These are phyloP conservation scores for Ascosphaera pollenicola DNA, from an alignment of 2,329 filamentous ascomycete species.

Conservation along the genomic window DNA sequence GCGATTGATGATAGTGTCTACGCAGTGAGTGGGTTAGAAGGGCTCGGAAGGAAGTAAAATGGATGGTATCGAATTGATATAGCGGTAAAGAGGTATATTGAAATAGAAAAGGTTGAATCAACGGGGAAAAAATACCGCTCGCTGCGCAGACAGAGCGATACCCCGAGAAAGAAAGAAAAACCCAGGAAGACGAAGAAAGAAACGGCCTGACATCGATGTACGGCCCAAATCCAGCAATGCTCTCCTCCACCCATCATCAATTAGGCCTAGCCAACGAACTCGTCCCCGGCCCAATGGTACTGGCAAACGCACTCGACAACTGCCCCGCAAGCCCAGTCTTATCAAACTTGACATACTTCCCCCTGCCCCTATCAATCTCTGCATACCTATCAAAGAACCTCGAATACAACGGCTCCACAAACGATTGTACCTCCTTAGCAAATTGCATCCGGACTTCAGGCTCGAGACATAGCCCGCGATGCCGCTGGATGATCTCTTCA, in stretches of 20 bases:
- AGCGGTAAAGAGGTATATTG: too few relatives aligned
- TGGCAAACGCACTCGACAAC: constrained; percentile 24
- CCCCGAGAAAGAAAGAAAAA: background rate
- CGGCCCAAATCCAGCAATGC: background rate
- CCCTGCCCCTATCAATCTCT: constrained; percentile 91
- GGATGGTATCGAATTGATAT: too few relatives aligned
- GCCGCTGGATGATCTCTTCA: constrained; percentile 64
- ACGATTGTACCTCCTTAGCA: constrained; percentile 64
- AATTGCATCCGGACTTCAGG: constrained; percentile 64
- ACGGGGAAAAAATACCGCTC: too few relatives aligned
- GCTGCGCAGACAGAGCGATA: too few relatives aligned
- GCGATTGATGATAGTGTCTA: too few relatives aligned
- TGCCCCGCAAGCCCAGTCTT: constrained; percentile 53
- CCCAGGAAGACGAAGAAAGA: background rate
- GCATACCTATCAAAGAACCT: constrained; percentile 96
- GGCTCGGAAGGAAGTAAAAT: too few relatives aligned
- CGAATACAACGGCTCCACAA: constrained; percentile 84
- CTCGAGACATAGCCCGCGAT: constrained; percentile 77
- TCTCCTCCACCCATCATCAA: background rate
- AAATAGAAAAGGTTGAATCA: too few relatives aligned
- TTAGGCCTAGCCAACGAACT: background rate
- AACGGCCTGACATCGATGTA: background rate
- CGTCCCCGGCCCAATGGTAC: constrained; percentile 2
- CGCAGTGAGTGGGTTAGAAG: too few relatives aligned
- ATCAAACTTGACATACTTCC: constrained; percentile 96